A percentile compares a stretch with the other conserved stretches of the same genome.
These are phyloP conservation scores for Pichia insulana DNA, from an alignment of 805 yeast genomes.

Conservation along the genomic window DNA sequence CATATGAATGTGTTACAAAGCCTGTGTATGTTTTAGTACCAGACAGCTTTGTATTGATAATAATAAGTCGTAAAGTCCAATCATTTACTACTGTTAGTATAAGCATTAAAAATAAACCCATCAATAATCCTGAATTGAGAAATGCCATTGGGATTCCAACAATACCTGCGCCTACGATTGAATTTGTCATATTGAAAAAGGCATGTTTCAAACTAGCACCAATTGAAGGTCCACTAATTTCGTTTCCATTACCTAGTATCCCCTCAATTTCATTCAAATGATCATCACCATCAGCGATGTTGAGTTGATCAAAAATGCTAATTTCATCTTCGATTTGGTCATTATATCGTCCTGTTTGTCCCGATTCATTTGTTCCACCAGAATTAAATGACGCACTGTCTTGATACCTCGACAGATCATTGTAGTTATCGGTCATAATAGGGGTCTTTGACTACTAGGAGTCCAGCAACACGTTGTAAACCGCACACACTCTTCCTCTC, in stretches of 20 bases:
- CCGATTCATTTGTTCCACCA: background rate
- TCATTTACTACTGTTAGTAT: conserved; percentile 66
- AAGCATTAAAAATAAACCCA: conserved; percentile 57
- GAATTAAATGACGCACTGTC: background rate
- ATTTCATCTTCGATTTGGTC: conserved; percentile 12
- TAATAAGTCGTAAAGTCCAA: conserved; percentile 78
- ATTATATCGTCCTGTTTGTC: conserved; percentile 5
- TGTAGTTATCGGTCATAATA: background rate
- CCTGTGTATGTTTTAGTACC: conserved; percentile 78
- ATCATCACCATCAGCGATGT: background rate
- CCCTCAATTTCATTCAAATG: no score
- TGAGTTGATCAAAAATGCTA: conserved; percentile 11
- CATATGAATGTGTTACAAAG: conserved; percentile 73
- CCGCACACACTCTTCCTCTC: no score
- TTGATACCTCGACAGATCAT: background rate
- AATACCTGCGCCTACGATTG: conserved; percentile 92
- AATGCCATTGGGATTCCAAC: conserved; percentile 91
- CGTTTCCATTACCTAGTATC: no score
- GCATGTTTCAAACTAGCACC: conserved; percentile 68
- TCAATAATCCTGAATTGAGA: conserved; percentile 66
- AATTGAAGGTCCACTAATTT: background rate
- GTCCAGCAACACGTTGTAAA: no score
- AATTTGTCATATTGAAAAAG: conserved; percentile 94
- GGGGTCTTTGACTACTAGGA: no score
- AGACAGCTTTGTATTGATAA: conserved; percentile 70